Evolutionary conservation across 257 asterid genomes (phyloP).

Genomic region (Phtheirospermum japonicum): DNA sequence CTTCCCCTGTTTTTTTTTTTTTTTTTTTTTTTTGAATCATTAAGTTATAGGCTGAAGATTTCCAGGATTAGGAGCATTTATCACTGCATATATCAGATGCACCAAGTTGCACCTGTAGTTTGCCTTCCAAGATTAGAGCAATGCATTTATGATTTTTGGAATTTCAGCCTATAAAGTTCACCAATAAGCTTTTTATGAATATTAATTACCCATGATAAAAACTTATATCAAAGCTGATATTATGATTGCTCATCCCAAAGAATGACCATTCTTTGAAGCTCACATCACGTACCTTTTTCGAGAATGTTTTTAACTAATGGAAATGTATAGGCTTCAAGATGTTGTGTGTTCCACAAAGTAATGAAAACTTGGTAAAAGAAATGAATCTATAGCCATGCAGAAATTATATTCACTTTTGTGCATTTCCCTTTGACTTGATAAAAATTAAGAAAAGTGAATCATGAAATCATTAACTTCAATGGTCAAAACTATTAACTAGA

Average conservation of each 20-base stretch:
- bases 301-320: background rate
- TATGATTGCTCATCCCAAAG: constrained; percentile 1
- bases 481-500: background rate
- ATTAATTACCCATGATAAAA: constrained; percentile 10
- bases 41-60: background rate
- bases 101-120: constrained; percentile 3
- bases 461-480: background rate
- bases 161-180: background rate
- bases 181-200: constrained; percentile 9
- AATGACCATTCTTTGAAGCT: constrained; percentile 10
- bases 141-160: background rate
- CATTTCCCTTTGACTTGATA: constrained; percentile 13
- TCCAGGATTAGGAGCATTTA: constrained; percentile 12
- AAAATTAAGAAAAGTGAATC: constrained; percentile 12
- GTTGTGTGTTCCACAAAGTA: constrained; percentile 13
- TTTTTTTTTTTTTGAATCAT: background rate
- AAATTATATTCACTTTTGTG: constrained; percentile 1
- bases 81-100: constrained; percentile 3
- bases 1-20: background rate
- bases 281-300: background rate
- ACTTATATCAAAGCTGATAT: background rate
- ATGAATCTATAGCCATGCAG: constrained; percentile 5
- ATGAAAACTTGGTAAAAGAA: background rate
- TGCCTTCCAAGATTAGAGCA: constrained; percentile 1
- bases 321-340: constrained; percentile 2